phyloP scores from a whole-genome alignment of 306 rosid species.

The Mucuna pruriens region DNA sequence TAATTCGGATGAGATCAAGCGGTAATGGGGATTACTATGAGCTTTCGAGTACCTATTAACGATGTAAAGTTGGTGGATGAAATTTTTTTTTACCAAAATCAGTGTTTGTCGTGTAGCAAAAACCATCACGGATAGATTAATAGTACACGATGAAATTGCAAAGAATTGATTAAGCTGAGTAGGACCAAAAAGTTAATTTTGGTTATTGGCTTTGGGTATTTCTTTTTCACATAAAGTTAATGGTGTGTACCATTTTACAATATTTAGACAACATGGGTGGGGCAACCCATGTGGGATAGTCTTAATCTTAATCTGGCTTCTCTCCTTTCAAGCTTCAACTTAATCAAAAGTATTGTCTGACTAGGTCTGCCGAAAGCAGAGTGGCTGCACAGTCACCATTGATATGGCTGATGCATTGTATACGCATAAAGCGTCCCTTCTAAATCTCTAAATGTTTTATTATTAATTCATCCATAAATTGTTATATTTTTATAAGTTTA shows the following conservation, averaged over 20 bases:
- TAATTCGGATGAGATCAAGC: slow-evolving; percentile 42
- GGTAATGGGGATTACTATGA: slow-evolving; percentile 32
- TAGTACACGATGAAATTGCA: slow-evolving; percentile 2
- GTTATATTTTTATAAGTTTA: not conserved
- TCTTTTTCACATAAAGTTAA: slow-evolving; percentile 16
- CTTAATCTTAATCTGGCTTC: slow-evolving; percentile 28
- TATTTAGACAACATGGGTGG: slow-evolving; percentile 43
- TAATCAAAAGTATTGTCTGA: slow-evolving; percentile 62
- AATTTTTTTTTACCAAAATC: slow-evolving; percentile 27
- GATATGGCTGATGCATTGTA: slow-evolving; percentile 49
- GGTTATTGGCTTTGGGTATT: slow-evolving; percentile 6
- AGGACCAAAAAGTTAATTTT: slow-evolving; percentile 21
- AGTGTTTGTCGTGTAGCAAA: slow-evolving; percentile 25
- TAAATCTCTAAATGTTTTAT: slow-evolving; percentile 36
- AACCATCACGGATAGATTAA: slow-evolving; percentile 6
- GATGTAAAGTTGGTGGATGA: slow-evolving; percentile 43
- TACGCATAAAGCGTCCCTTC: slow-evolving; percentile 26
- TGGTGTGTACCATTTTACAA: slow-evolving; percentile 34
- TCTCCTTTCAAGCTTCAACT: slow-evolving; percentile 47
- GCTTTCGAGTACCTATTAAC: not conserved
- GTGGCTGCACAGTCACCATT: slow-evolving; percentile 45
- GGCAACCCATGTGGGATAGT: slow-evolving; percentile 73
- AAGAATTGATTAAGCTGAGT: slow-evolving; percentile 17
- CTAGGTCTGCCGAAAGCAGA: slow-evolving; percentile 56
- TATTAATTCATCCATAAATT: not conserved